Base-by-base conservation (phyloP, 2,329 filamentous ascomycete genomes). In the Xenoacremonium recifei region DNA sequence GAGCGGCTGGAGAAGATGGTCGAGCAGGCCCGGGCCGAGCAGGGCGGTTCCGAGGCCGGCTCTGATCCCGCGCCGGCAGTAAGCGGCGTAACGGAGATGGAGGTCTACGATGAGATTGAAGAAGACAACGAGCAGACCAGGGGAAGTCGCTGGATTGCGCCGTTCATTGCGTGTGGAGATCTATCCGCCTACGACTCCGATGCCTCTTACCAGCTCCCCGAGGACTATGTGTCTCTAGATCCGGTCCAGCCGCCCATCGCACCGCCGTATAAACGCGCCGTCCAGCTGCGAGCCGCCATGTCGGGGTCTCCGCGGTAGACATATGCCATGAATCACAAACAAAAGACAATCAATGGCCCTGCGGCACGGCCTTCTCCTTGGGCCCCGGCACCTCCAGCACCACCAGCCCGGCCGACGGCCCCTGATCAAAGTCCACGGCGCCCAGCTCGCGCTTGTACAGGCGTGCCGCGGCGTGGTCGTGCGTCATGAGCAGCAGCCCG, bases 121-220 rank as follows among this genome's bases (percentile, higher is more conserved):
- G 58, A 59, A 1, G 58, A 61, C 4, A 19, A 39, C 2, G 44
- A 42, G n/a, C 45, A 47, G 30, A 51, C 55, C 36, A 49, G 44
- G 53, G 67, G 37, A 74, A 81, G 45, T 65, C 73, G 85, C 37
- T 97, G 92, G 90, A 92, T 97, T 54, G 90, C 91, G 4, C 90
- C 92, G 0, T 99, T 99, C 62, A 79, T 99, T 57, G 91, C 93
- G n/a, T 99, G 93, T 63, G 93, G 93, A 34, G 93, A 99, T 67
- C 75, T 99, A 39, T 95, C 90, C 18, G 84, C 89, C 10, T 99
- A 91, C 70, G 93, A 99, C 70, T 90, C 92, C 1, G 93, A 99
- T 72, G 92, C 93, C 4, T 93, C 91, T 4, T 96, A 97, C 66
- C 80, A 87, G 53, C 73, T 99, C 15, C 91, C 93, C 1, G 86